Evolutionary conservation across 371 early-diverging fungal species (phyloP).

Genomic region (Circinella minor): DNA sequence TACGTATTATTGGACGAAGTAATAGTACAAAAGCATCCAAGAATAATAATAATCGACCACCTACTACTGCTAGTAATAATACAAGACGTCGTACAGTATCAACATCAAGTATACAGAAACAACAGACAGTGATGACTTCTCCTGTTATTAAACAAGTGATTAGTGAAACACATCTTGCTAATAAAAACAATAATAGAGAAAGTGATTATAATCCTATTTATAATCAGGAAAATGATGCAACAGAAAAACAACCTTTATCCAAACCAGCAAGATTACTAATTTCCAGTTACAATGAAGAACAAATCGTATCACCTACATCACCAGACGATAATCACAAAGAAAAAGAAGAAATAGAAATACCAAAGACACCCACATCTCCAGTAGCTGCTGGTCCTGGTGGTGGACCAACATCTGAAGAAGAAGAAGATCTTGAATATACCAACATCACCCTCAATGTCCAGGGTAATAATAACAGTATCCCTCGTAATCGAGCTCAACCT

Average conservation of each 20-base stretch:
- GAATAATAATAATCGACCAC: neutral
- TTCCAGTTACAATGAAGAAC: neutral
- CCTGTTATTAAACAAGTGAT: neutral
- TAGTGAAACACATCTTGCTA: neutral
- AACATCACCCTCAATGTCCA: neutral
- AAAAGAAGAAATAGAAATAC: neutral
- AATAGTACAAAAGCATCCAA: neutral
- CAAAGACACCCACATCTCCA: neutral
- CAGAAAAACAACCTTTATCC: no score
- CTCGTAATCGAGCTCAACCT: slow-evolving; percentile 34
- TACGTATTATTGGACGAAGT: slow-evolving; percentile 1
- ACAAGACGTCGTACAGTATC: no score
- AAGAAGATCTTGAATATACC: neutral
- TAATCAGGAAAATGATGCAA: no score
- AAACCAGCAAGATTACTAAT: no score
- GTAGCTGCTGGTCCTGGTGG: no score
- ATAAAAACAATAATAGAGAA: neutral
- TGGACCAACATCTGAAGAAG: neutral
- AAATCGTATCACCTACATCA: neutral
- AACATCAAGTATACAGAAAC: neutral
- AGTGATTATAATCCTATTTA: neutral
- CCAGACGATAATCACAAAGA: neutral
- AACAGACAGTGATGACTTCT: neutral
- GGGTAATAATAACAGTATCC: no score
- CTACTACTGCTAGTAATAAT: neutral